Conservation (phyloP, 805 yeast genomes). For the Tetrapisispora pingtungensis region DNA sequence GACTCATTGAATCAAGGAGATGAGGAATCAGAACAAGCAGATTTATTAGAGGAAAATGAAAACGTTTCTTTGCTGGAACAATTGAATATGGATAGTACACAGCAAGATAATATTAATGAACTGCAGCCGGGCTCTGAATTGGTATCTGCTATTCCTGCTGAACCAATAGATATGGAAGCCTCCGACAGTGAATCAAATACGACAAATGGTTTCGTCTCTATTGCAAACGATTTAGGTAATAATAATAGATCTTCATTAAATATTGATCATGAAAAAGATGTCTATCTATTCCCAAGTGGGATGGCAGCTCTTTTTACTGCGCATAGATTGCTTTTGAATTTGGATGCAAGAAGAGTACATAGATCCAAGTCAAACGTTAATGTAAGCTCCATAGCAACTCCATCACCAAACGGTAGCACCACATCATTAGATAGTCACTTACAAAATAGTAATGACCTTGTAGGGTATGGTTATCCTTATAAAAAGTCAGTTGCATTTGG, state of each 20-base stretch:
- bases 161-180: constrained; percentile 17
- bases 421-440: constrained; percentile 1
- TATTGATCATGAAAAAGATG: constrained; percentile 46
- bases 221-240: neutral
- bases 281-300: constrained; percentile 79
- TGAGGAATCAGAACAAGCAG: neutral
- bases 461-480: constrained; percentile 25
- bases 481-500: constrained; percentile 86
- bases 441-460: neutral
- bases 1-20: neutral
- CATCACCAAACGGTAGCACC: neutral
- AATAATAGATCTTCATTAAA: neutral
- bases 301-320: constrained; percentile 87
- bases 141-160: constrained; percentile 21
- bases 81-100: neutral
- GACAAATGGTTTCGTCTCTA: neutral
- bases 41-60: neutral
- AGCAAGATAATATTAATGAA: constrained; percentile 1
- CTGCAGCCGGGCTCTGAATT: neutral
- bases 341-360: constrained; percentile 28
- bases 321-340: constrained; percentile 45
- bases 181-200: neutral
- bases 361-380: constrained; percentile 14
- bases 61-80: neutral
- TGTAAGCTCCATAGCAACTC: constrained; percentile 4